These are phyloP conservation scores for Nyssa sinensis DNA, from an alignment of 148 eudicot genomes.

Conservation along the genomic window DNA sequence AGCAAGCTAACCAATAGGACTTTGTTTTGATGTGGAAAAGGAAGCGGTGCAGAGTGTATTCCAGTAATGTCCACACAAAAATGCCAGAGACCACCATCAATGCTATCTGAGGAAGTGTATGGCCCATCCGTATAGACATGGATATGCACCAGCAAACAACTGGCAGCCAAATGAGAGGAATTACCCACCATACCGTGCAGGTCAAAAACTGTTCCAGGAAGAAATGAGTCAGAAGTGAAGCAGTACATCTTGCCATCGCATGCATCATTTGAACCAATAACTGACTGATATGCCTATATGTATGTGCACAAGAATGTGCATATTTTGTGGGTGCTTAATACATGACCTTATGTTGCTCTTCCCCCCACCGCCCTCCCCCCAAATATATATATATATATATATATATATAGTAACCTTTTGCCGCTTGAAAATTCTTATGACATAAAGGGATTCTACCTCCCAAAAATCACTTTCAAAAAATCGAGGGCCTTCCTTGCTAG, in stretches of 20 bases:
- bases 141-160: conserved; percentile 61
- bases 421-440: background rate
- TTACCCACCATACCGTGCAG: conserved; percentile 73
- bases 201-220: conserved; percentile 60
- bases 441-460: conserved; percentile 52
- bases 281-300: background rate
- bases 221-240: conserved; percentile 7
- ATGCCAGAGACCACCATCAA: conserved; percentile 53
- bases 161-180: conserved; percentile 84
- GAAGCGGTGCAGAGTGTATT: conserved; percentile 76
- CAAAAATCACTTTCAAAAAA: conserved; percentile 69
- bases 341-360: background rate
- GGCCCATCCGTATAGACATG: conserved; percentile 50
- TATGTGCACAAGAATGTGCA: too few species aligned
- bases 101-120: conserved; percentile 39
- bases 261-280: background rate
- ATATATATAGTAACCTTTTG: background rate
- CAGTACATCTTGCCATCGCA: background rate
- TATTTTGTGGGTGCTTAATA: too few species aligned
- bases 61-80: conserved; percentile 73
- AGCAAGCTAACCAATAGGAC: conserved; percentile 62
- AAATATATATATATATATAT: background rate
- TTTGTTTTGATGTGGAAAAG: conserved; percentile 85
- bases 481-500: conserved; percentile 81
- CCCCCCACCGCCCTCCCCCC: background rate